A percentile compares a stretch with the other conserved stretches of the same genome.
These are phyloP conservation scores for Suillus lakei DNA, from an alignment of 768 basidiomycete genomes.

Conservation along the genomic window DNA sequence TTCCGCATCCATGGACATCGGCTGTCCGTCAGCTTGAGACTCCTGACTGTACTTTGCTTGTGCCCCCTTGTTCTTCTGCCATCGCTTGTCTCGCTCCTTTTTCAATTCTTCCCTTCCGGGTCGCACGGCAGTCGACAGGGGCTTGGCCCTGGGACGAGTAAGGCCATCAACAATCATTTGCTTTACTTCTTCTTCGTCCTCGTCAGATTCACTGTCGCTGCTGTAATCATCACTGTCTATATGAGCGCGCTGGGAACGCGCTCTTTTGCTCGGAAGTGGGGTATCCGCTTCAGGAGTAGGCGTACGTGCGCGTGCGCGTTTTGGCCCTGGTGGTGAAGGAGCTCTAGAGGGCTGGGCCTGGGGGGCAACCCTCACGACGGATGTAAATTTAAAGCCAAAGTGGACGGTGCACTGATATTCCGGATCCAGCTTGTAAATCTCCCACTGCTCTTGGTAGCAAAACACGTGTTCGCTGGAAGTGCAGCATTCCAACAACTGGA, in stretches of 20 bases:
- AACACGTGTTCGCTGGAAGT: constrained; percentile 48
- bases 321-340: constrained; percentile 21
- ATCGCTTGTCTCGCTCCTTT: constrained; percentile 31
- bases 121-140: constrained; percentile 11
- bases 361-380: constrained; percentile 25
- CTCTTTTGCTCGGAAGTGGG: constrained; percentile 27
- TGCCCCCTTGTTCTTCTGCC: constrained; percentile 26
- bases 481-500: constrained; percentile 15
- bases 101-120: constrained; percentile 37
- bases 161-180: constrained; percentile 51
- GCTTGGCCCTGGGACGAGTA: constrained; percentile 19
- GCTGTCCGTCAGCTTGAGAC: constrained; percentile 31
- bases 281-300: constrained; percentile 28
- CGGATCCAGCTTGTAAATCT: constrained; percentile 82
- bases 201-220: constrained; percentile 30
- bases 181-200: constrained; percentile 53
- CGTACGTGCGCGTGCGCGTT: constrained; percentile 34
- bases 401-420: constrained; percentile 69
- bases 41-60: constrained; percentile 37
- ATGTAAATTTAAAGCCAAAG: constrained; percentile 40
- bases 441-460: constrained; percentile 81
- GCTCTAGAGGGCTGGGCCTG: constrained; percentile 14
- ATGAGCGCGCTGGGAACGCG: constrained; percentile 21
- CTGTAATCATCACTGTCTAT: constrained; percentile 20
- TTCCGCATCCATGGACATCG: constrained; percentile 36